Percentiles rank a stretch among this genome's conserved stretches.
These are phyloP conservation scores for Lichtheimia ramosa DNA, from an alignment of 371 early-diverging fungal species.

Conservation along the genomic window DNA sequence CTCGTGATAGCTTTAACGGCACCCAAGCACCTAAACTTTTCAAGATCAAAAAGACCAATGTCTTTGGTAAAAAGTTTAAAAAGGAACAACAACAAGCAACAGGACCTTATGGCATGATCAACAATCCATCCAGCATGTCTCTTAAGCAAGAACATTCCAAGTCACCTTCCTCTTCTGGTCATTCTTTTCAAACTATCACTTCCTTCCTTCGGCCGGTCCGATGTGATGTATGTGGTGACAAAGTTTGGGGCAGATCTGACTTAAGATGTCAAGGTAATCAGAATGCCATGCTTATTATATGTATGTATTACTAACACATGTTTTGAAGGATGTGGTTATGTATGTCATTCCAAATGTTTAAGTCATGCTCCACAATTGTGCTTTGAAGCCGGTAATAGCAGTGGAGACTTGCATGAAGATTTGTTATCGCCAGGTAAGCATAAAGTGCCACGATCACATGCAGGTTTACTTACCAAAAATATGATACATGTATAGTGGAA, in stretches of 20 bases:
- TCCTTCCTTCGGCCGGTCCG: conserved; percentile 68
- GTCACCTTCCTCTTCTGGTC: conserved; percentile 22
- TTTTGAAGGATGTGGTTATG: too few relatives aligned
- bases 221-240: conserved; percentile 84
- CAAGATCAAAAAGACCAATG: conserved; percentile 44
- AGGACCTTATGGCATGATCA: background rate
- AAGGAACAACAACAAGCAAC: conserved; percentile 2
- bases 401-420: conserved; percentile 15
- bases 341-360: conserved; percentile 22
- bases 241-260: conserved; percentile 82
- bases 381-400: conserved; percentile 17
- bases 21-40: conserved; percentile 36
- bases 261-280: conserved; percentile 60
- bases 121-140: background rate
- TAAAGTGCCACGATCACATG: background rate
- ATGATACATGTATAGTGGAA: background rate
- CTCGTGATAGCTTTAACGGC: conserved; percentile 29
- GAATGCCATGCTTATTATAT: conserved; percentile 48
- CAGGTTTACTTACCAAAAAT: background rate
- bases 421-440: conserved; percentile 5
- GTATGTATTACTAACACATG: conserved; percentile 36
- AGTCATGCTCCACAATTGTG: conserved; percentile 37
- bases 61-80: conserved; percentile 49
- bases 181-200: conserved; percentile 57
- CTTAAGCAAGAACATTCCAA: conserved; percentile 1